Conservation (phyloP, 306 rosid species). For the Vicia sativa region DNA sequence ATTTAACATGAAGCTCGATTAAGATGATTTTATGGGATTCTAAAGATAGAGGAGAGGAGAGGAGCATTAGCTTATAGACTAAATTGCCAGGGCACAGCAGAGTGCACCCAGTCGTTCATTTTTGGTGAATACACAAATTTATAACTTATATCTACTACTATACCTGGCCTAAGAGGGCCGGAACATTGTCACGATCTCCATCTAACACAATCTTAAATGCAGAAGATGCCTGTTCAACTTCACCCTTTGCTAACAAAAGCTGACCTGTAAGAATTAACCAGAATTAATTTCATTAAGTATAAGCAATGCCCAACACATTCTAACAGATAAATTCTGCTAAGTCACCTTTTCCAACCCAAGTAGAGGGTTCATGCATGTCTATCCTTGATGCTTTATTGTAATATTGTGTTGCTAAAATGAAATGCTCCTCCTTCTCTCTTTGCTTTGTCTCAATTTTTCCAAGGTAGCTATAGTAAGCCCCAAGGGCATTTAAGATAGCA, state of each 20-base stretch:
- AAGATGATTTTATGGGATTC: no score
- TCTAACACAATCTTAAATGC: conserved; percentile 97
- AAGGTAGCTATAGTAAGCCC: conserved; percentile 94
- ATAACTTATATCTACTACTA: conserved; percentile 15
- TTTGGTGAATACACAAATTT: not conserved
- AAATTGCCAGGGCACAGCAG: no score
- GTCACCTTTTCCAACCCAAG: conserved; percentile 98
- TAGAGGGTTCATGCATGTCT: conserved; percentile 96
- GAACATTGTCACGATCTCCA: conserved; percentile 91
- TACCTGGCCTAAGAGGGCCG: conserved; percentile 98
- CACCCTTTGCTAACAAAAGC: conserved; percentile 96
- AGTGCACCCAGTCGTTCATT: no score
- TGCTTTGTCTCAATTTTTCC: conserved; percentile 98
- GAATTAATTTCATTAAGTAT: conserved; percentile 22
- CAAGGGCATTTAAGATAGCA: conserved; percentile 93
- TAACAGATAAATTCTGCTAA: conserved; percentile 15
- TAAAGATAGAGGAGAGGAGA: no score
- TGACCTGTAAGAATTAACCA: conserved; percentile 74
- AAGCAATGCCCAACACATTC: conserved; percentile 23
- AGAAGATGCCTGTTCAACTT: conserved; percentile 90
- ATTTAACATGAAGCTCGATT: no score
- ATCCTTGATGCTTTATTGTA: conserved; percentile 97
- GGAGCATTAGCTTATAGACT: no score
- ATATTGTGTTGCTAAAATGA: conserved; percentile 93
- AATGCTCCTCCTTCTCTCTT: conserved; percentile 97